Base-by-base conservation (phyloP, 1,284 basidiomycete genomes). In the Trichosporon sp. region DNA sequence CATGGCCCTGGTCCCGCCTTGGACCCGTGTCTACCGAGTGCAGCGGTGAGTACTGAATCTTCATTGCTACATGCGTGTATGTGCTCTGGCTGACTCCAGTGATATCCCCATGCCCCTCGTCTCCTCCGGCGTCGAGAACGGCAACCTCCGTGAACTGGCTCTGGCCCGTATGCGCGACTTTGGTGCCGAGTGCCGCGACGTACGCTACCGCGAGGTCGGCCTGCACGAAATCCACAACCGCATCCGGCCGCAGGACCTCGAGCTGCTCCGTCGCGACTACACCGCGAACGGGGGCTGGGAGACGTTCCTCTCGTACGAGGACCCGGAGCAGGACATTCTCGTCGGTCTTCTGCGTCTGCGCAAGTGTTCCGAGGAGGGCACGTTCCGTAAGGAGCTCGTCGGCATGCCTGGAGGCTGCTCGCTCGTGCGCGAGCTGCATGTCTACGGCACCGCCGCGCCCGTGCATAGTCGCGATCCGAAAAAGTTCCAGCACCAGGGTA, bases 191-290 rank as follows among this genome's bases (percentile, higher is more conserved):
- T 99, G 97, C 84, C 89, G 97, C 68, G 97, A 99, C 82, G 96
- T 99, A 37, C 90, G 97, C 64, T 97, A 93, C 85, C 92, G 97
- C 67, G 97, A 99, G 88, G 97, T 99, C 63, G 97, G 97, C 92
- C 92, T 96, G 70, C 96, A 98, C 84, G 97, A 99, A 85, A 99
- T 99, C 68, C 97, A 99, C 83, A 91, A 97, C 86, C 96, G 97
- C 85, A 93, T 98, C 65, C 90, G 95, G 51, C 97, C 97, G 66
- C 93, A 96, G 79, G 92, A 94, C 38, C 92, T 98, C 69, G 97
- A 99, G 84, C 90, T 99, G n/a, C 89, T 99, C 46, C 90, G 97
- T 68, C 88, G 97, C 66, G 97, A 99, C 84, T 99, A 99, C 84
- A 87, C 92, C 1, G 97, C 97, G 35, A 99, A 99, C 78, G 96